Percentiles rank a stretch among this genome's conserved stretches.
phyloP scores from a whole-genome alignment of 2,329 filamentous ascomycete species.

The Onygenales sp. region DNA sequence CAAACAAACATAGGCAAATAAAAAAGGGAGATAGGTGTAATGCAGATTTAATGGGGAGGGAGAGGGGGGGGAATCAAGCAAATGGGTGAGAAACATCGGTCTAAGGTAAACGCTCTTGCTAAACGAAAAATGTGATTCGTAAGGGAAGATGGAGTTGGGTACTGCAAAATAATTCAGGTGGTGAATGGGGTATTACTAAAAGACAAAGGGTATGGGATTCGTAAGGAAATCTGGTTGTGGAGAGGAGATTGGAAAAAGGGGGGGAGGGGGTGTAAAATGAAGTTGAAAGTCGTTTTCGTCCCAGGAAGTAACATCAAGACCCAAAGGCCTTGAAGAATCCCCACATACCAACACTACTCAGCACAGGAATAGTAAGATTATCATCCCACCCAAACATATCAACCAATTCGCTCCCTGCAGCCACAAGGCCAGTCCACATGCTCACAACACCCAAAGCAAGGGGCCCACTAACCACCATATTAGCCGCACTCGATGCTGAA shows the following conservation, averaged over 20 bases:
- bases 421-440: conserved; percentile 78
- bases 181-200: too few relatives aligned
- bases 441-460: conserved; percentile 72
- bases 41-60: too few relatives aligned
- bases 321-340: conserved; percentile 84
- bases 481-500: conserved; percentile 30
- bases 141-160: too few relatives aligned
- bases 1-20: too few relatives aligned
- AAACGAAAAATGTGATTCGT: too few relatives aligned
- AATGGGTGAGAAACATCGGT: too few relatives aligned
- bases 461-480: conserved; percentile 57
- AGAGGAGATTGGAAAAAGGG: not conserved
- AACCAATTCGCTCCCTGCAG: conserved; percentile 78
- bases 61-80: not conserved
- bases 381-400: conserved; percentile 94
- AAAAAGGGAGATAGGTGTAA: too few relatives aligned
- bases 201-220: not conserved
- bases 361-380: conserved; percentile 89
- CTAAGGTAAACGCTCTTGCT: too few relatives aligned
- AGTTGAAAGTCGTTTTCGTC: not conserved
- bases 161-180: too few relatives aligned
- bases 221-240: not conserved
- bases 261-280: not conserved
- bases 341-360: conserved; percentile 84
- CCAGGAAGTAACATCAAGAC: not conserved